These are phyloP conservation scores for Verticillium klebahnii DNA, from an alignment of 2,329 filamentous ascomycete genomes.

Conservation along the genomic window DNA sequence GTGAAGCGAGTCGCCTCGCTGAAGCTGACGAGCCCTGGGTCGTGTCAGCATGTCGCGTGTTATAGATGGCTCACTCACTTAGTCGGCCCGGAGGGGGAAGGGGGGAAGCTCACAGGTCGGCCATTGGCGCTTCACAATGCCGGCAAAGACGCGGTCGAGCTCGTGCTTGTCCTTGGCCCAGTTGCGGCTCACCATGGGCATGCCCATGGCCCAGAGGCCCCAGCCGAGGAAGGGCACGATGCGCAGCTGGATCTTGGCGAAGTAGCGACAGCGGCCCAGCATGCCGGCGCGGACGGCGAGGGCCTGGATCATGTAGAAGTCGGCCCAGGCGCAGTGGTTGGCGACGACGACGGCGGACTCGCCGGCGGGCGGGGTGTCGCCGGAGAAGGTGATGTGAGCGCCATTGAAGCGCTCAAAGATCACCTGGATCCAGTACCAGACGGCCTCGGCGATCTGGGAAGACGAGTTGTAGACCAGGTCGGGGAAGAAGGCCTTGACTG, in stretches of 20 bases:
- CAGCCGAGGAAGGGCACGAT: conserved; percentile 58
- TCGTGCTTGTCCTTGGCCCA: conserved; percentile 54
- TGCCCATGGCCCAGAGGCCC: conserved; percentile 61
- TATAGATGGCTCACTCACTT: conserved; percentile 2
- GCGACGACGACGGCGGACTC: conserved; percentile 57
- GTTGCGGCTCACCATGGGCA: conserved; percentile 57
- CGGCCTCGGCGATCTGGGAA: conserved; percentile 47
- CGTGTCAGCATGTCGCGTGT: conserved; percentile 30
- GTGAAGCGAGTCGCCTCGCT: conserved; percentile 60
- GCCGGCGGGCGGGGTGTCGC: conserved; percentile 42
- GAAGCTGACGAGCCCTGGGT: conserved; percentile 52
- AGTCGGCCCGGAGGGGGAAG: not conserved
- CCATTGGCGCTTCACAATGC: conserved; percentile 46
- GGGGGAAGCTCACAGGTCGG: conserved; percentile 46
- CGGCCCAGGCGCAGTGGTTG: conserved; percentile 58
- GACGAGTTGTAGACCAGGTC: conserved; percentile 48
- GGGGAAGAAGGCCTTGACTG: conserved; percentile 41
- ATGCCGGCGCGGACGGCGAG: conserved; percentile 49
- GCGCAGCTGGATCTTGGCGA: conserved; percentile 55
- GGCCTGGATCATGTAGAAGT: conserved; percentile 62
- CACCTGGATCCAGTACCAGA: conserved; percentile 53
- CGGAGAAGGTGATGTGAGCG: conserved; percentile 47
- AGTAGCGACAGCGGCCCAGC: conserved; percentile 58
- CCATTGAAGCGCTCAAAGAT: conserved; percentile 52
- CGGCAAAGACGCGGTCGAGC: conserved; percentile 51